Evolutionary conservation across 176 grass and related monocot species (phyloP), one percentile per base, ranked within the genome.

Genomic region (Canna indica): DNA sequence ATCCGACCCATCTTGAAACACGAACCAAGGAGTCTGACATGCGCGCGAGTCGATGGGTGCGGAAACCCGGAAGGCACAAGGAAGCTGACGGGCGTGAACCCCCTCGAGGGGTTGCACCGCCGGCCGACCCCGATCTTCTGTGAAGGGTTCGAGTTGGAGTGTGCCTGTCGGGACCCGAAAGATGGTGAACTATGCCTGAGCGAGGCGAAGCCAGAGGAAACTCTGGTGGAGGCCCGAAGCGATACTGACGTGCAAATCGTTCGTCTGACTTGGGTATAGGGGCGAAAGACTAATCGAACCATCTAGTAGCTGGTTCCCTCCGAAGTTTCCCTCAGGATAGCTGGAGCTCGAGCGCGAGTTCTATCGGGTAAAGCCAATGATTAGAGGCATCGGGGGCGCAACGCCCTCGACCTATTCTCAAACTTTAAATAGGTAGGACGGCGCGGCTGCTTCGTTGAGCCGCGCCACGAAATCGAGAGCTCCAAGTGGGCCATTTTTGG

Each of bases 321-420:
- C 69, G 69, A 83, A 78, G 73, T 76, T 82, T 82, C 80, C 80
- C 73, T 76, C 59, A 72, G 80, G 80, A 72, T 82, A 81, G 79
- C 53, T 73, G 68, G 77, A 61, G 59, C 59, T 44, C 41, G 41
- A 44, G 41, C 41, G 77, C 75, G 86, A 88, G 79, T 88, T 88
- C 78, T 82, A 82, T 84, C 78, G 22, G 81, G 77, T 84, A 88
- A 88, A 88, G 81, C 81, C 77, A 88, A 88, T 88, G 85, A 88
- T 81, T 88, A 88, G 81, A 88, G 85, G 85, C 81, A 81, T 88
- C 60, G 81, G 81, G 85, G 73, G 73, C 65, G 75, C 84, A 86
- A 86, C 84, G 71, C 79, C 79, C 84, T 86, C 79, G 79, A 86
- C 84, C 84, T 86, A 86, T 86, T 86, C 84, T 82, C 75, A 82